phyloP scores from a whole-genome alignment of 2,329 filamentous ascomycete species.

The Fusarium cyanostomum region DNA sequence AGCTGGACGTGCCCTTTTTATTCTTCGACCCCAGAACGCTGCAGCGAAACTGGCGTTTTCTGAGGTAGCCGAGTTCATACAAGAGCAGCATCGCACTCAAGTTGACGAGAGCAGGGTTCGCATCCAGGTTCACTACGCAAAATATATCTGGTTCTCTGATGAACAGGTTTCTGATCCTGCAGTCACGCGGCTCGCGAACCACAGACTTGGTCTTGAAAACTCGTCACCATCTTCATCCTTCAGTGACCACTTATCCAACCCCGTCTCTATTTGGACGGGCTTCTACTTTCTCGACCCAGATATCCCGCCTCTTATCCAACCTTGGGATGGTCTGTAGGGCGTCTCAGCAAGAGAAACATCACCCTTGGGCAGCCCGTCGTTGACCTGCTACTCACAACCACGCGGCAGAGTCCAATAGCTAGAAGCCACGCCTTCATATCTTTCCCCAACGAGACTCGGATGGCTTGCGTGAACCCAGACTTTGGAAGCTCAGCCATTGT shows the following conservation, averaged over 20 bases:
- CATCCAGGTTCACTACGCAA: neutral
- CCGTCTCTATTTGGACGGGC: neutral
- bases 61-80: neutral
- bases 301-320: neutral
- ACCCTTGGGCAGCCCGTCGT: neutral
- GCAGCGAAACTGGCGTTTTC: neutral
- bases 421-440: neutral
- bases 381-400: neutral
- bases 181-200: neutral
- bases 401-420: neutral
- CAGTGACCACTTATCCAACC: neutral
- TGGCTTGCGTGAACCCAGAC: neutral
- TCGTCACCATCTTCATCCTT: neutral
- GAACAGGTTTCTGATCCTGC: neutral
- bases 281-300: slow-evolving; percentile 1
- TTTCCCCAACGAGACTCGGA: neutral
- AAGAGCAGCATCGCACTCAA: neutral
- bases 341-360: neutral
- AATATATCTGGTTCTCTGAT: neutral
- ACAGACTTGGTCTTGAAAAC: neutral
- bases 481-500: neutral
- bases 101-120: neutral
- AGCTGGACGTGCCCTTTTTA: neutral
- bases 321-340: neutral
- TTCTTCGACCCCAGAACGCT: neutral